Evolutionary conservation across 1,284 basidiomycete species (phyloP).

Genomic region (Somion occarium): DNA sequence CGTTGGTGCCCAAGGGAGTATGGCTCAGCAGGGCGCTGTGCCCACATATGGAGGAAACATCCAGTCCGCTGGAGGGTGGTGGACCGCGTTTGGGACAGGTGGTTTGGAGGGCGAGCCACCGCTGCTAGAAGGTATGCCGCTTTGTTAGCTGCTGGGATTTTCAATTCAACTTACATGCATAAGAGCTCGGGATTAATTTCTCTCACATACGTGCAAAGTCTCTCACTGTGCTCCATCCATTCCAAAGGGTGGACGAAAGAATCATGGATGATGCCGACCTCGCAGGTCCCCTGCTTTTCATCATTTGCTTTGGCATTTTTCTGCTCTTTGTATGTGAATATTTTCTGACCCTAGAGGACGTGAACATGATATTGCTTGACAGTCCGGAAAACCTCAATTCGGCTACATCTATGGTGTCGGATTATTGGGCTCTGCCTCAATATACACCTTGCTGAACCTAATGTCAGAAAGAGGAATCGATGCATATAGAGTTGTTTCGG

Average conservation of each 20-base stretch:
- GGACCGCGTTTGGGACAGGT: slow-evolving; percentile 93
- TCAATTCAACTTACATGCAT: slow-evolving; percentile 6
- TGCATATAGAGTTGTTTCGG: slow-evolving; percentile 92
- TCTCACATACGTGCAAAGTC: slow-evolving; percentile 93
- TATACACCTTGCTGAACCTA: slow-evolving; percentile 94
- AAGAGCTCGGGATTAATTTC: slow-evolving; percentile 98
- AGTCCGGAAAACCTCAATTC: slow-evolving; percentile 99
- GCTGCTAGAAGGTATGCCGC: slow-evolving; percentile 75
- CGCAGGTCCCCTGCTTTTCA: slow-evolving; percentile 93
- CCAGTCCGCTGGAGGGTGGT: slow-evolving; percentile 74
- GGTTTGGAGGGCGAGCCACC: slow-evolving; percentile 95
- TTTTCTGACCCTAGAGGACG: neutral
- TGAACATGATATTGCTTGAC: slow-evolving; percentile 7
- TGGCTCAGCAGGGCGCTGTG: slow-evolving; percentile 36
- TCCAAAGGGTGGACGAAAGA: slow-evolving; percentile 82
- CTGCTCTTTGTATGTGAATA: slow-evolving; percentile 79
- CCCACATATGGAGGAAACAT: slow-evolving; percentile 68
- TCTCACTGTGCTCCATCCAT: slow-evolving; percentile 91
- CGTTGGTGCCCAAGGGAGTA: slow-evolving; percentile 52
- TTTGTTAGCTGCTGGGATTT: neutral
- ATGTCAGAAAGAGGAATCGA: slow-evolving; percentile 98
- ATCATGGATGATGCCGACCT: slow-evolving; percentile 99
- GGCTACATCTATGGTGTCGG: slow-evolving; percentile 99
- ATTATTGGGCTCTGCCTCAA: slow-evolving; percentile 88
- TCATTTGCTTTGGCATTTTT: slow-evolving; percentile 90